These are phyloP conservation scores for Henckelia pumila DNA, from an alignment of 257 asterid species.

Conservation along the genomic window DNA sequence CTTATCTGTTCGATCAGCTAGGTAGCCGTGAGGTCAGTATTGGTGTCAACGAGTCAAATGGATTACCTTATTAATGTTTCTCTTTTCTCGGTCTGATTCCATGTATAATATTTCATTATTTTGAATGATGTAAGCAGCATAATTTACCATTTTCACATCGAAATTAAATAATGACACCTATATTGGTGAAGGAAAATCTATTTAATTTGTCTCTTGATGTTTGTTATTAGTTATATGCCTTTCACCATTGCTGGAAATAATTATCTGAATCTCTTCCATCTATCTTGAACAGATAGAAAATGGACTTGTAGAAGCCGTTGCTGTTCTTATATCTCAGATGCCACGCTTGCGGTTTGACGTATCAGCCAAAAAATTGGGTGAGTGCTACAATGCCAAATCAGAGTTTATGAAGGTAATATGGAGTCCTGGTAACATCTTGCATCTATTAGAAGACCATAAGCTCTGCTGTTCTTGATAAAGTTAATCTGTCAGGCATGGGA, in stretches of 20 bases:
- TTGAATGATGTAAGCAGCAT: background rate
- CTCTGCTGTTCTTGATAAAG: constrained; percentile 16
- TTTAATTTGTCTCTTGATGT: constrained; percentile 1
- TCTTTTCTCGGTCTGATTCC: background rate
- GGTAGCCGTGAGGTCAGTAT: constrained; percentile 79
- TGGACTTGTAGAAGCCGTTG: constrained; percentile 95
- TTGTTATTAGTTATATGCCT: background rate
- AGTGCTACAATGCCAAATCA: constrained; percentile 71
- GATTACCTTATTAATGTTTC: background rate
- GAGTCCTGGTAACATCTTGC: constrained; percentile 14
- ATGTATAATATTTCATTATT: no score
- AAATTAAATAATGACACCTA: background rate
- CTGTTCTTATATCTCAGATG: constrained; percentile 79
- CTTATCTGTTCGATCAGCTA: constrained; percentile 76
- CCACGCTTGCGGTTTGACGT: constrained; percentile 75
- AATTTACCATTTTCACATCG: background rate
- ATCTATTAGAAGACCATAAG: constrained; percentile 7
- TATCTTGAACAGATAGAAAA: constrained; percentile 68
- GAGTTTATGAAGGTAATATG: constrained; percentile 82
- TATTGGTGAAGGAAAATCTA: background rate
- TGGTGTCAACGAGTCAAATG: background rate
- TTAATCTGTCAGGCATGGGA: constrained; percentile 81
- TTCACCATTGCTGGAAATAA: constrained; percentile 5
- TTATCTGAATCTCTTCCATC: constrained; percentile 22
- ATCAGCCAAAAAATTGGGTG: constrained; percentile 58